These are phyloP conservation scores for Fraxinus floribunda DNA, from an alignment of 305 asterid species.

Conservation along the genomic window DNA sequence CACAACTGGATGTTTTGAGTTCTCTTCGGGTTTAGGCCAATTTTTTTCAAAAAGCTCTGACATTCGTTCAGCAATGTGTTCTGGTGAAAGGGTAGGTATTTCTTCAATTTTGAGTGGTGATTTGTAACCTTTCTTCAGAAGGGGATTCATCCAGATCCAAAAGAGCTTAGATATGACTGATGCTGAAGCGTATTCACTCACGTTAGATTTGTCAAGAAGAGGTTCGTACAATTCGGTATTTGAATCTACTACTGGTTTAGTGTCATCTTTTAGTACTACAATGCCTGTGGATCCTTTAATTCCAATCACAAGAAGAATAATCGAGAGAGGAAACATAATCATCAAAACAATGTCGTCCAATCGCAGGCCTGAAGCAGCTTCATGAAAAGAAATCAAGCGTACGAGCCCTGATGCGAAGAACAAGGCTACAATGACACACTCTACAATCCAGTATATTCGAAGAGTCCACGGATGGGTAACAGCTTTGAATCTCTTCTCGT, in stretches of 20 bases:
- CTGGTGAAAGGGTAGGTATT: slow-evolving; percentile 74
- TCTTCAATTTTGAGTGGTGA: slow-evolving; percentile 69
- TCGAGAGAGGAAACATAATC: slow-evolving; percentile 41
- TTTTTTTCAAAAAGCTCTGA: slow-evolving; percentile 53
- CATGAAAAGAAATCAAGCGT: slow-evolving; percentile 45
- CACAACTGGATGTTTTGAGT: slow-evolving; percentile 68
- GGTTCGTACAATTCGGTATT: slow-evolving; percentile 37
- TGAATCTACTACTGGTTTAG: slow-evolving; percentile 32
- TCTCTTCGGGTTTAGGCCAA: slow-evolving; percentile 85
- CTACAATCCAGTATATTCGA: slow-evolving; percentile 60
- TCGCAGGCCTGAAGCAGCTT: slow-evolving; percentile 36
- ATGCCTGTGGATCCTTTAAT: slow-evolving; percentile 71
- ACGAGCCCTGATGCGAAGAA: slow-evolving; percentile 47
- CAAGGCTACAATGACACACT: slow-evolving; percentile 46
- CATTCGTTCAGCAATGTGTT: slow-evolving; percentile 73
- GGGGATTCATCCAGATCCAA: slow-evolving; percentile 91
- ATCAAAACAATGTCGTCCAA: slow-evolving; percentile 58
- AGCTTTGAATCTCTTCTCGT: slow-evolving; percentile 68
- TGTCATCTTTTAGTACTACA: slow-evolving; percentile 20
- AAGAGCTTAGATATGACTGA: slow-evolving; percentile 66
- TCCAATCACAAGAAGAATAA: slow-evolving; percentile 43
- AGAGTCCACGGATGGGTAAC: slow-evolving; percentile 58
- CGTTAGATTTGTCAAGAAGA: slow-evolving; percentile 45
- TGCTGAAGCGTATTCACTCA: slow-evolving; percentile 70
- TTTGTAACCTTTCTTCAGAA: slow-evolving; percentile 58